Base-by-base conservation (phyloP, 179 eudicot genomes). In the Vitellaria paradoxa region DNA sequence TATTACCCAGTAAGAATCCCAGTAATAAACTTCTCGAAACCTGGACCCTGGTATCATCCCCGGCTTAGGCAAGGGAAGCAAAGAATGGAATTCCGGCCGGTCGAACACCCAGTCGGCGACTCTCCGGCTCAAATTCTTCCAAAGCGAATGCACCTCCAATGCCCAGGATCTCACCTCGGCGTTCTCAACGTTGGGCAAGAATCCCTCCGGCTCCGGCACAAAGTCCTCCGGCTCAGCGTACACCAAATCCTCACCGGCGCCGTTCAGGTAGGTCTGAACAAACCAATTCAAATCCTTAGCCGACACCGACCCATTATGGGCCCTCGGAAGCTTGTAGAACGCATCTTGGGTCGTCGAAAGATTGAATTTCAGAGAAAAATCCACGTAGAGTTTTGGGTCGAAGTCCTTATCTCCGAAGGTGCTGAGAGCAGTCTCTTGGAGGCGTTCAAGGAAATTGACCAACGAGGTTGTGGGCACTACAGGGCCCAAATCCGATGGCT, bases 1-100 rank as follows among this genome's bases (percentile, higher is more conserved):
- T 78, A 93, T 88, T 8, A 96, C 89, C 98, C 98, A 96, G 49
- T 91, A 96, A 72, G 98, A 91, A 81, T 96, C 98, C 99, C 99
- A 96, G 62, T 93, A 93, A 74, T 91, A 91, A 67, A 94, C 96
- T 82, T 92, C 98, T 45, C 89, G 78, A 74, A 96, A 96, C 78
- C 98, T 76, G 9, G 99, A 96, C 59, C 99, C 99, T 17, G 99
- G 97, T 47, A 96, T 87, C 0, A 96, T 61, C 23, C 91, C 90
- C 17, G 90, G 85, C 20, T 85, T 70, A 47, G 89, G 84, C 72
- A 96, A 47, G 4, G 95, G 92, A 72, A 96, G 85, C 82, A 96
- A 46, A 14, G 97, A 89, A 85, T 91, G 91, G 81, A 80, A 73
- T 0, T 87, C 88, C 17, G 96, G 94, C 53, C 73, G 49, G 65